Base-by-base conservation (phyloP, 1,284 basidiomycete genomes). In the Ceratobasidium sp. region DNA sequence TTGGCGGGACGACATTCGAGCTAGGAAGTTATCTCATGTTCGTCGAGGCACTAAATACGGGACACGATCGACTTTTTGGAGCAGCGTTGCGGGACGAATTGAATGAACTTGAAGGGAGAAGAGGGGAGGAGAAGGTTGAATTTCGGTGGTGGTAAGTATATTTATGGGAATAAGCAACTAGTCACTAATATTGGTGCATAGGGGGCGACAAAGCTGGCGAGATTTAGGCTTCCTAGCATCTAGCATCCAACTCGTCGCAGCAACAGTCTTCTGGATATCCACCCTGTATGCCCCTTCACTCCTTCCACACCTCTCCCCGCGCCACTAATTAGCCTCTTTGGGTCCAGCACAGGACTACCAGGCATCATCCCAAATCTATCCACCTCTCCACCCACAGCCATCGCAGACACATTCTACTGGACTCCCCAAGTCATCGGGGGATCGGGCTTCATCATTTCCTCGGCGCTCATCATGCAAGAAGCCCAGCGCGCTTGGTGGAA, bases 361-460 rank as follows among this genome's bases (percentile, higher is more conserved):
- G 82, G 81, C n/a, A 82, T 87, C 4, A 87, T 89, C 74, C 74
- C 81, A 57, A 17, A 80, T 24, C 77, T 80, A 59, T 73, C 81
- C 0, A 80, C 82, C 56, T 85, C 6, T 83, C 76, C 79, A 85
- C 31, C 78, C 84, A 50, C 85, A 83, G 81, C 80, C 1, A 81
- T 83, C 24, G 78, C 79, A 9, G 82, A 83, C 69, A 79, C 83
- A n/a, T 82, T 84, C 75, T 83, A 79, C 76, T 90, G 88, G 88
- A 84, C 86, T 0, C 88, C 84, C 1, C 86, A 90, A 74, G 88
- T 90, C 8, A 79, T 90, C 24, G 89, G 89, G 31, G 88, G 88
- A 0, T 81, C 79, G 0, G 88, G 89, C 0, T 90, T 90, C 79
- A 84, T 89, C 73, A 82, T 88, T 73, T 84, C 86, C 54, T 86